phyloP scores from a whole-genome alignment of 768 basidiomycete species.

The Nidularia pulvinata region DNA sequence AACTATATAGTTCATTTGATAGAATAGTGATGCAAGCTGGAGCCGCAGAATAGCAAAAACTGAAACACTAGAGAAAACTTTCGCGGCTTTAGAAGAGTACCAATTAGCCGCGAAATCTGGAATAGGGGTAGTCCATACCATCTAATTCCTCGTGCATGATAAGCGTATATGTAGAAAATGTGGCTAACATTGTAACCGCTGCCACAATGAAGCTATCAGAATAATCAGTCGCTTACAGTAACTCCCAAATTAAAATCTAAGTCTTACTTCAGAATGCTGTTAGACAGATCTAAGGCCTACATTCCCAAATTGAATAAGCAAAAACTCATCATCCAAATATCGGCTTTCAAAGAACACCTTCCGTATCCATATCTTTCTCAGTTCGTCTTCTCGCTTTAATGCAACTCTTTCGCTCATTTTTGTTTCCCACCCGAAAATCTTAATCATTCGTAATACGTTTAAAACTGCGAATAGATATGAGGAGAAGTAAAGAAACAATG shows the following conservation, averaged over 20 bases:
- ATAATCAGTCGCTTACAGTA: not conserved
- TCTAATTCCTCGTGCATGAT: conserved; percentile 16
- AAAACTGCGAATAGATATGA: conserved; percentile 32
- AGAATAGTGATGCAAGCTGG: conserved; percentile 36
- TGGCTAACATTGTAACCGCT: conserved; percentile 61
- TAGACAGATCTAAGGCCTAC: not conserved
- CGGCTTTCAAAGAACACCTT: conserved; percentile 7
- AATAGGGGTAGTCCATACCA: conserved; percentile 8
- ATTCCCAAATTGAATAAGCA: conserved; percentile 29
- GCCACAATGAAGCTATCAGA: conserved; percentile 54
- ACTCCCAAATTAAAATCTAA: not conserved
- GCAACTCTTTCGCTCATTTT: conserved; percentile 52
- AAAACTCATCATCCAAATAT: conserved; percentile 14
- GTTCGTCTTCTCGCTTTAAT: conserved; percentile 63
- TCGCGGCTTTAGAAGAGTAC: conserved; percentile 27
- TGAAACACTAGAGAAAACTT: conserved; percentile 46
- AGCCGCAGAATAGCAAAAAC: conserved; percentile 62
- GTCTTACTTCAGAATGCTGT: not conserved
- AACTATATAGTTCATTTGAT: not conserved
- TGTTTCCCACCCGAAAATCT: conserved; percentile 72
- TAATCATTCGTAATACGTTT: conserved; percentile 69
- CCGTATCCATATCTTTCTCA: conserved; percentile 53
- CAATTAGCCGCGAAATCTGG: not conserved
- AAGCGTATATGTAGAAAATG: conserved; percentile 57
- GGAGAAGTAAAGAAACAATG: conserved; percentile 5